Conservation (phyloP, 208 protist genomes). For the Trypanosoma melophagium region DNA sequence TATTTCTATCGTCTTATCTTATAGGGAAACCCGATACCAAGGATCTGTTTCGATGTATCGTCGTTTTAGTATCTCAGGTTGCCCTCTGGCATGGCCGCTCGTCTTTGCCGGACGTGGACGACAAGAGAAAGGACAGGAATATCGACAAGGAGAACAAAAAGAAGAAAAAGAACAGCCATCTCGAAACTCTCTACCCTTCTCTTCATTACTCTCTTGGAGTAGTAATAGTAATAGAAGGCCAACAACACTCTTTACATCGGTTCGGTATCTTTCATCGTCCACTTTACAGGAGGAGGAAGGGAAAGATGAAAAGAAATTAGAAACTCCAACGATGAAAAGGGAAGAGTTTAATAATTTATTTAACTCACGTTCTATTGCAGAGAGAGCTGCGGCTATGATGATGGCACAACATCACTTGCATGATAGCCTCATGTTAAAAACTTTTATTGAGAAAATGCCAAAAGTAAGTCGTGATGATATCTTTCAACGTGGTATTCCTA, state of each 20-base stretch:
- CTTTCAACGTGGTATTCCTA: conserved; percentile 29
- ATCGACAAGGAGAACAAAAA: no score
- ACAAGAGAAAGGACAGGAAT: no score
- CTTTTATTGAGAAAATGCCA: conserved; percentile 54
- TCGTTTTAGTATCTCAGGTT: background rate
- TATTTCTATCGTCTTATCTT: no score
- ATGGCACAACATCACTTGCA: conserved; percentile 31
- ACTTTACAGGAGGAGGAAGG: background rate
- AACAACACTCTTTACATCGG: background rate
- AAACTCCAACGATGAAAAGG: conserved; percentile 5
- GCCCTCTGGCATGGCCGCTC: background rate
- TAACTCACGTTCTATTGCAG: conserved; percentile 34
- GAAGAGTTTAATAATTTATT: conserved; percentile 15
- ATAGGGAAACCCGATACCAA: background rate
- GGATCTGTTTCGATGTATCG: background rate
- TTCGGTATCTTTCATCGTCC: background rate
- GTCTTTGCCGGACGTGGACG: background rate
- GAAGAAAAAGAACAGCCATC: background rate
- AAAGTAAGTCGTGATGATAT: conserved; percentile 52
- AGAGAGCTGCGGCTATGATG: conserved; percentile 46
- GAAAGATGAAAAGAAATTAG: background rate
- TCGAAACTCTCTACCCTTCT: no score
- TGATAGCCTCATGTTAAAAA: conserved; percentile 37
- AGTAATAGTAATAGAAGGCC: background rate
- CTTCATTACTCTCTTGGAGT: background rate